Base-by-base conservation (phyloP, 495 filamentous ascomycete species). In the Articulospora tetracladia region DNA sequence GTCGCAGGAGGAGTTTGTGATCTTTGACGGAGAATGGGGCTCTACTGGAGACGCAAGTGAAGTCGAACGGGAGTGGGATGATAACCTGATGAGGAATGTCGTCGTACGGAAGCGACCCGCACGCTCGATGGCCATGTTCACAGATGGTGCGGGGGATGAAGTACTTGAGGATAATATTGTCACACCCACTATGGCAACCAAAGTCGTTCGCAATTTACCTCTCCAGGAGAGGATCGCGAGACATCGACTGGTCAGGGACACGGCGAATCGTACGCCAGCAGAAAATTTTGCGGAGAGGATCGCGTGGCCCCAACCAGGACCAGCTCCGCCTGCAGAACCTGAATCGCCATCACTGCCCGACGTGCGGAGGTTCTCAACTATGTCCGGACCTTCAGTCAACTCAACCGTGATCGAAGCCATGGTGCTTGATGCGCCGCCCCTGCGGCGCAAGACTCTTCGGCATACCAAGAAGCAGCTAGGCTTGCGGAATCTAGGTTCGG, bases 321-420 rank as follows among this genome's bases (percentile, higher is more conserved):
- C 39, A 44, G 36, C 55, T n/a, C 20, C 62, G 20, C 27, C 54
- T 15, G 26, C 41, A 55, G 54, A 59, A 75, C 74, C 30, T 68
- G 74, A 61, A 74, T 77, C 22, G 74, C 78, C 58, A 75, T 67
- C 48, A 77, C 68, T 66, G 73, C 69, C 60, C 22, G 74, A 81
- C 44, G 69, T 78, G 6, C 76, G 75, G 56, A 73, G 80, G 34
- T 79, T 83, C 30, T 93, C 89, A 20, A 77, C 74, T 17, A 77
- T 85, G 60, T 91, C 89, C 12, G 77, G 73, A 22, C 77, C 69
- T 52, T 83, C 80, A 51, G 80, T 77, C 7, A 77, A 80, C 10
- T 91, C 89, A 3, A 91, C 88, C 0, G 71, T 85, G 3, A 80
- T 92, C 17, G 87, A 89, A 71, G 88, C 84, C 12, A 80, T 89